Evolutionary conservation across 345 rosid genomes (phyloP).

Genomic region (Combretum micranthum): DNA sequence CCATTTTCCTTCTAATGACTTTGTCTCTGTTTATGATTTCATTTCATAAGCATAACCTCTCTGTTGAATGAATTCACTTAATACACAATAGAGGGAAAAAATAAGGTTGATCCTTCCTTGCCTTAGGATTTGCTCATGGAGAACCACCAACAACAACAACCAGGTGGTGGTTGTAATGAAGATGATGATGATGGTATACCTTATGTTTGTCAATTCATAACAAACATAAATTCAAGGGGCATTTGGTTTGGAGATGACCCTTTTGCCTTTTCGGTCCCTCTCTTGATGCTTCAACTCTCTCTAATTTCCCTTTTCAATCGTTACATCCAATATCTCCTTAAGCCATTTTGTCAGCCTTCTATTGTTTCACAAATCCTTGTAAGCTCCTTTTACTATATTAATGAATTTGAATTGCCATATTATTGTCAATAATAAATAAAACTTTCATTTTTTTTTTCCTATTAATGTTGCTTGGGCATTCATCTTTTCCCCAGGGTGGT

Average conservation of each 20-base stretch:
- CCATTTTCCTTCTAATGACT: not conserved
- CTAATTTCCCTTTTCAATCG: conserved; percentile 17
- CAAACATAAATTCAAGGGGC: conserved; percentile 13
- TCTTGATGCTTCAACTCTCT: conserved; percentile 16
- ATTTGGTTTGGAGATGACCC: conserved; percentile 23
- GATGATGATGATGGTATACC: not conserved
- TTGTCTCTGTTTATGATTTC: not conserved
- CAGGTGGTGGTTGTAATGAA: no score
- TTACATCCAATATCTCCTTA: conserved; percentile 10
- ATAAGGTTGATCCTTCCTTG: no score
- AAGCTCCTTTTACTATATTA: not conserved
- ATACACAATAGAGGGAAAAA: no score
- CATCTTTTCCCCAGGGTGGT: conserved; percentile 30
- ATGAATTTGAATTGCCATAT: not conserved
- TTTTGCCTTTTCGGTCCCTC: conserved; percentile 17
- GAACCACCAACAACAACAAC: no score
- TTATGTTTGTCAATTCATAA: conserved; percentile 2
- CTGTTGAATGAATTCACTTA: no score
- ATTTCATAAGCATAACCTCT: no score
- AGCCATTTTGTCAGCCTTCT: conserved; percentile 20
- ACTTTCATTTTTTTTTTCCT: not conserved
- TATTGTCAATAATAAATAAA: not conserved
- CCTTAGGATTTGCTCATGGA: no score
- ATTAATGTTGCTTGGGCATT: not conserved
- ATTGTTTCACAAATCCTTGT: conserved; percentile 24